Evolutionary conservation across 176 grass and related monocot genomes (phyloP).

Genomic region (Zea luxurians): DNA sequence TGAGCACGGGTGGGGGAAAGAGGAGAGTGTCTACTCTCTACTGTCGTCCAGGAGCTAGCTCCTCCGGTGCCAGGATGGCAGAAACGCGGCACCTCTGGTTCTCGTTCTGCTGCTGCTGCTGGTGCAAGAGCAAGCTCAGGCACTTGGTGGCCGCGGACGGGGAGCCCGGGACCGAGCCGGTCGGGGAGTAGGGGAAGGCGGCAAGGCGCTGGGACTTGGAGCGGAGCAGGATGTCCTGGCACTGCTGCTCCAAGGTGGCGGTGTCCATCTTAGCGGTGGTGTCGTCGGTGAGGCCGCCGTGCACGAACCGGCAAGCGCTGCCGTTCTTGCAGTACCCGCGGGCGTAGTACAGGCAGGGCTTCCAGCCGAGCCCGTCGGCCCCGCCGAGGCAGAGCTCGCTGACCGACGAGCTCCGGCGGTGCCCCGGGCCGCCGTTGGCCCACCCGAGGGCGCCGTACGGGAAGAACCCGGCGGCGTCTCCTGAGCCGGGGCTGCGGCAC

Average conservation of each 20-base stretch:
- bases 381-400: conserved; percentile 78
- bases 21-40: background rate
- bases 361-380: conserved; percentile 58
- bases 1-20: background rate
- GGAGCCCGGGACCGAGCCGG: conserved; percentile 64
- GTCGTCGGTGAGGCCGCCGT: conserved; percentile 69
- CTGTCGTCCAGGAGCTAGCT: background rate
- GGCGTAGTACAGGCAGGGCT: conserved; percentile 89
- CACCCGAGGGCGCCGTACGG: conserved; percentile 33
- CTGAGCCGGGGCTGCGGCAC: conserved; percentile 42
- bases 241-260: conserved; percentile 54
- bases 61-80: background rate
- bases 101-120: conserved; percentile 90
- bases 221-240: conserved; percentile 79
- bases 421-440: conserved; percentile 46
- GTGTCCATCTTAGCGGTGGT: conserved; percentile 41
- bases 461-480: conserved; percentile 28
- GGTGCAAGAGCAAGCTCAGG: conserved; percentile 75
- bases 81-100: conserved; percentile 58
- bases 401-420: conserved; percentile 79
- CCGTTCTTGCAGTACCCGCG: conserved; percentile 98
- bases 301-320: conserved; percentile 74
- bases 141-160: conserved; percentile 74
- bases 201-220: conserved; percentile 81
- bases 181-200: conserved; percentile 74